Conservation (phyloP, 805 yeast species). For the Suhomyces vadensis region DNA sequence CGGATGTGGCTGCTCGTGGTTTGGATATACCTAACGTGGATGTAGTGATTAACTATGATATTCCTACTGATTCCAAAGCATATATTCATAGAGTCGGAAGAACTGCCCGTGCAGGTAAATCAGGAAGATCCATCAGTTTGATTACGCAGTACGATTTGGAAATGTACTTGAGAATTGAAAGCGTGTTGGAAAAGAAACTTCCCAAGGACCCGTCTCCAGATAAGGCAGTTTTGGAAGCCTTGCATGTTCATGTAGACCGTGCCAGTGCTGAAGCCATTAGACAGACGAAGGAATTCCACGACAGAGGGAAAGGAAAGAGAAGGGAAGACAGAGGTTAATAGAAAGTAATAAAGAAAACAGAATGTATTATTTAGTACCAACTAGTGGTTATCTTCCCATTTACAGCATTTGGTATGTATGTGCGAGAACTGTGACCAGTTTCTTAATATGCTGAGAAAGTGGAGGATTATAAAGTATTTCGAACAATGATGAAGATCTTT, state of each 20-base stretch:
- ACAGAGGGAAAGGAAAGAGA: conserved; percentile 36
- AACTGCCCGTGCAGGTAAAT: conserved; percentile 91
- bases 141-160: conserved; percentile 96
- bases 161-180: conserved; percentile 82
- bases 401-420: no score
- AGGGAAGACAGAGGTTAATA: conserved; percentile 23
- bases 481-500: no score
- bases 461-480: no score
- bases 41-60: conserved; percentile 73
- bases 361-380: no score
- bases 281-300: conserved; percentile 69
- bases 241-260: conserved; percentile 85
- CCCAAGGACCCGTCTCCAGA: conserved; percentile 79
- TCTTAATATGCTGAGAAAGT: not conserved
- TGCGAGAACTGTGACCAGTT: no score
- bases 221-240: conserved; percentile 69
- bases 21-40: conserved; percentile 82
- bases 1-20: conserved; percentile 90
- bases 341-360: no score
- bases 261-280: conserved; percentile 89
- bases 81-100: conserved; percentile 90
- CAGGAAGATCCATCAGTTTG: conserved; percentile 82
- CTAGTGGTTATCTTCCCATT: no score
- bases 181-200: conserved; percentile 77
- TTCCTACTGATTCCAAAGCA: conserved; percentile 82